Evolutionary conservation across 1,284 basidiomycete genomes (phyloP).

Genomic region (Trametes sp.): DNA sequence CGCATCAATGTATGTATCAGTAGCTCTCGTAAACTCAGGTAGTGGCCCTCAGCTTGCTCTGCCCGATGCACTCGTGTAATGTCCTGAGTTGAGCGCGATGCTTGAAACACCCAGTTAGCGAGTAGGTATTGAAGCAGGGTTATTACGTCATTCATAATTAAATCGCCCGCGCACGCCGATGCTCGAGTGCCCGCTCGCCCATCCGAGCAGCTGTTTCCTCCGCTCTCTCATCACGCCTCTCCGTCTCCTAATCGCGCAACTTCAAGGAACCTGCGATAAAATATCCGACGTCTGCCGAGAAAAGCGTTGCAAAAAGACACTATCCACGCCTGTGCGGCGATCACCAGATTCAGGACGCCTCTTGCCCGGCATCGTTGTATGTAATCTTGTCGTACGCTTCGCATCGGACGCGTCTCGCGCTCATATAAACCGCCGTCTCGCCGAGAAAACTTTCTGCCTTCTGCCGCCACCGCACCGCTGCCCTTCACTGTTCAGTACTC

Average conservation of each 20-base stretch:
- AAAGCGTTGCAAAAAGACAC: background rate
- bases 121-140: too few species aligned
- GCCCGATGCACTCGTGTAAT: too few species aligned
- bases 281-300: background rate
- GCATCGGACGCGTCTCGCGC: background rate
- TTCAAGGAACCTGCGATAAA: too few species aligned
- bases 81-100: too few species aligned
- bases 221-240: too few species aligned
- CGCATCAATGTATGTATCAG: constrained; percentile 10
- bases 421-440: constrained; percentile 24
- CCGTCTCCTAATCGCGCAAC: too few species aligned
- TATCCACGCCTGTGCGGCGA: constrained; percentile 9
- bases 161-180: too few species aligned
- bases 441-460: constrained; percentile 16
- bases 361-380: constrained; percentile 27
- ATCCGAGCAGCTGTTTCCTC: too few species aligned
- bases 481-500: too few species aligned
- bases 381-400: constrained; percentile 28
- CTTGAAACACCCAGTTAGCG: too few species aligned
- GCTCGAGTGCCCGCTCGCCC: too few species aligned
- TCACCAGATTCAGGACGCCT: constrained; percentile 19
- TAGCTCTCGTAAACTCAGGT: background rate
- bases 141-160: too few species aligned
- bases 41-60: background rate
- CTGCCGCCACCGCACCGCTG: constrained; percentile 12